These are phyloP conservation scores for Cairneyella variabilis DNA, from an alignment of 495 filamentous ascomycete species.

Conservation along the genomic window DNA sequence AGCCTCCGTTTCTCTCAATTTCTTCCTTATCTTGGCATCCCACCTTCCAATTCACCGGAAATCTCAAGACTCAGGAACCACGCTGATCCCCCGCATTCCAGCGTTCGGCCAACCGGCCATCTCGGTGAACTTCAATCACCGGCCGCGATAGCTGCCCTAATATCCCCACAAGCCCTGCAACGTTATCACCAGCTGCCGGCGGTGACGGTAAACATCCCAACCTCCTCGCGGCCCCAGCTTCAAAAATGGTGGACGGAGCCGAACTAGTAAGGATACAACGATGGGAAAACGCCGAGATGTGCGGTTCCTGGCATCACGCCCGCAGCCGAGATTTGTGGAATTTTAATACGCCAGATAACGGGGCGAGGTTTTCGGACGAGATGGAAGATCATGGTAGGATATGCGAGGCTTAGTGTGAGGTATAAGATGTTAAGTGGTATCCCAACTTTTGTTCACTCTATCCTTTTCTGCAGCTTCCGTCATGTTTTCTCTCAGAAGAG, in stretches of 20 bases:
- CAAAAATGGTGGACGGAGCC: not conserved
- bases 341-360: not conserved
- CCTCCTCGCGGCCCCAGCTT: not conserved
- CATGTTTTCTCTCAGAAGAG: slow-evolving; percentile 4
- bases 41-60: too few relatives aligned
- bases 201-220: not conserved
- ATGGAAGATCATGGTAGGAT: not conserved
- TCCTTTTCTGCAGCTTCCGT: not conserved
- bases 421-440: not conserved
- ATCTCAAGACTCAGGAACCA: not conserved
- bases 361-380: not conserved
- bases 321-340: not conserved
- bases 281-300: not conserved
- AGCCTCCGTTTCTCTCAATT: too few relatives aligned
- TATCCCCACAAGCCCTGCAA: not conserved
- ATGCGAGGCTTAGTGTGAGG: not conserved
- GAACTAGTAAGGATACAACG: not conserved
- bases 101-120: not conserved
- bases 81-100: not conserved
- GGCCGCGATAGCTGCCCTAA: not conserved
- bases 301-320: not conserved
- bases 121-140: slow-evolving; percentile 2
- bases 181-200: not conserved
- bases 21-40: too few relatives aligned
- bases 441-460: not conserved